These are phyloP conservation scores for Clonostachys solani DNA, from an alignment of 2,329 filamentous ascomycete species.

Conservation along the genomic window DNA sequence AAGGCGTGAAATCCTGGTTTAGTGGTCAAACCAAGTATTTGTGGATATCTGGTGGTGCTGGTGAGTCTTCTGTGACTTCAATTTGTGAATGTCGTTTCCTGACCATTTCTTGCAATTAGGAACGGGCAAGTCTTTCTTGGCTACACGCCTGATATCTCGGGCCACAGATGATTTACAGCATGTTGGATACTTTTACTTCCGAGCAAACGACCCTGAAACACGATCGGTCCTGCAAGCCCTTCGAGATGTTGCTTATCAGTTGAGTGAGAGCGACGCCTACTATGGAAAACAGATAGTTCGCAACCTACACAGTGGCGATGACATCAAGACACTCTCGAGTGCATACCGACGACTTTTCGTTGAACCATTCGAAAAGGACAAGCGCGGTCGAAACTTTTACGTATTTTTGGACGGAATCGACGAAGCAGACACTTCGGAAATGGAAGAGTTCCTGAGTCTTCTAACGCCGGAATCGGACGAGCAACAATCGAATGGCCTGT, in stretches of 20 bases:
- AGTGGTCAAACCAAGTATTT: slow-evolving; percentile 29
- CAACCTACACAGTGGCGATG: slow-evolving; percentile 25
- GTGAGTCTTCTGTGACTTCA: slow-evolving; percentile 8
- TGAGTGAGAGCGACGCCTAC: slow-evolving; percentile 36
- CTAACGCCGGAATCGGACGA: slow-evolving; percentile 15
- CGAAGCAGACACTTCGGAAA: slow-evolving; percentile 32
- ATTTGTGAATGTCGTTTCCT: neutral
- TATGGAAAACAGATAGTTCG: slow-evolving; percentile 35
- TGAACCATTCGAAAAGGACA: slow-evolving; percentile 26
- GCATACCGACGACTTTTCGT: slow-evolving; percentile 35
- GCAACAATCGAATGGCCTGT: slow-evolving; percentile 3
- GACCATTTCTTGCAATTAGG: slow-evolving; percentile 11
- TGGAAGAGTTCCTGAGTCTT: slow-evolving; percentile 27
- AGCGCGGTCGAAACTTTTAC: slow-evolving; percentile 27
- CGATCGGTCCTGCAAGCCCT: slow-evolving; percentile 38
- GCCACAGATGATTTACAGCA: slow-evolving; percentile 24
- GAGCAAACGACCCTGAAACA: slow-evolving; percentile 39
- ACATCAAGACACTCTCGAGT: slow-evolving; percentile 37
- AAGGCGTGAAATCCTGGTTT: slow-evolving; percentile 31
- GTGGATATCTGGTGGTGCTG: slow-evolving; percentile 38
- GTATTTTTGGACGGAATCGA: slow-evolving; percentile 43
- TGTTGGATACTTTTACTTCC: slow-evolving; percentile 41
- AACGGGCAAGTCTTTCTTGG: slow-evolving; percentile 40
- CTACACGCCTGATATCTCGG: slow-evolving; percentile 36
- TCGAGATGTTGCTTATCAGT: slow-evolving; percentile 39